Evolutionary conservation across 2,329 filamentous ascomycete species (phyloP).

Genomic region (Fusarium domesticum): DNA sequence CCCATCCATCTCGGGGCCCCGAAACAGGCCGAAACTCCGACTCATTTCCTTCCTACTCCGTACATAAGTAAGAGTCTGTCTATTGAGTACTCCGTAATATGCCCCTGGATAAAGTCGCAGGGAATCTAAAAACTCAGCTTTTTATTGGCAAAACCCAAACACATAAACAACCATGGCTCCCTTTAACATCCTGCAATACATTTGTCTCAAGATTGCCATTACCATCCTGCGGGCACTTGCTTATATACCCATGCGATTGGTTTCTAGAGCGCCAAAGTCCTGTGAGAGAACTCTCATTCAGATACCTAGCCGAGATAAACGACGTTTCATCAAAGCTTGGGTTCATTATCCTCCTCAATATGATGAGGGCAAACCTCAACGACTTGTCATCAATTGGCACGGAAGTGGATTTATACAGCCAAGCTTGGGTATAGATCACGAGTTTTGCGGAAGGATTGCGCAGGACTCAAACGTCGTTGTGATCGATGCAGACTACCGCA

Average conservation of each 20-base stretch:
- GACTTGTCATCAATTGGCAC: constrained; percentile 37
- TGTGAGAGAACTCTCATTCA: constrained; percentile 13
- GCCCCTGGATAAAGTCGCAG: too few relatives aligned
- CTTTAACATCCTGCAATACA: constrained; percentile 12
- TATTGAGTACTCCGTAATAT: too few relatives aligned
- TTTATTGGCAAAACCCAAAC: too few relatives aligned
- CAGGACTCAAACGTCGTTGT: constrained; percentile 25
- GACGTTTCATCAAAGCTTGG: constrained; percentile 29
- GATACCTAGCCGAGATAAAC: constrained; percentile 29
- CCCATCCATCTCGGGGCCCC: too few relatives aligned
- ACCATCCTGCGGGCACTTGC: constrained; percentile 15
- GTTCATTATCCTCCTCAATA: constrained; percentile 24
- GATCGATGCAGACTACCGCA: constrained; percentile 38
- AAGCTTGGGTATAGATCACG: constrained; percentile 38
- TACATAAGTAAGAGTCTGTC: too few relatives aligned
- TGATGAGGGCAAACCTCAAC: constrained; percentile 1
- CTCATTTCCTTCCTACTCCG: too few relatives aligned
- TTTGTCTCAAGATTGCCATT: constrained; percentile 15
- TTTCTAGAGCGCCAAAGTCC: constrained; percentile 8
- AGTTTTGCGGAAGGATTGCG: constrained; percentile 36
- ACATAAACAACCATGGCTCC: constrained; percentile 1
- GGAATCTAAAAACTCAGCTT: too few relatives aligned
- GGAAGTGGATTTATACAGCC: constrained; percentile 36
- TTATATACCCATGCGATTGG: constrained; percentile 9
- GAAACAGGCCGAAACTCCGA: too few relatives aligned